These are phyloP conservation scores for Agapanthus africanus DNA, from an alignment of 106 monocot genomes.

Conservation along the genomic window DNA sequence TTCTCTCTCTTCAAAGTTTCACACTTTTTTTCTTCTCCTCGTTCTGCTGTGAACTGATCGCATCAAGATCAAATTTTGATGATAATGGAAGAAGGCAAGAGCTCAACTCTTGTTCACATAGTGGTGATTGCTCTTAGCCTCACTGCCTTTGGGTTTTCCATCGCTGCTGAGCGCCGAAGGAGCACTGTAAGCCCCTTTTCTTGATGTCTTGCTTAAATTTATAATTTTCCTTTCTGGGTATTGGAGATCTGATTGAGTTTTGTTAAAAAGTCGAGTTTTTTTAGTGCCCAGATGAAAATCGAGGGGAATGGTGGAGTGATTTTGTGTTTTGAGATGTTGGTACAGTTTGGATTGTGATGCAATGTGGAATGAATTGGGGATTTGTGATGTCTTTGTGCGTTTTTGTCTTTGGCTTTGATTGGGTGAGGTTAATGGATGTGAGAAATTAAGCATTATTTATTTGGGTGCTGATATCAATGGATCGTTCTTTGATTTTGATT, in stretches of 20 bases:
- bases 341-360: neutral
- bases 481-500: too few species aligned
- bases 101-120: constrained; percentile 58
- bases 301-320: too few species aligned
- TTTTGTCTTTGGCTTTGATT: neutral
- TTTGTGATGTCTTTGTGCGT: neutral
- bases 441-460: too few species aligned
- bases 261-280: too few species aligned
- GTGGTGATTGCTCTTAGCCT: constrained; percentile 58
- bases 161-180: constrained; percentile 65
- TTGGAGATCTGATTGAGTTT: too few species aligned
- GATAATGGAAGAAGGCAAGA: constrained; percentile 41
- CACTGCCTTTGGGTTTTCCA: constrained; percentile 66
- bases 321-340: too few species aligned
- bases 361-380: neutral
- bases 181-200: constrained; percentile 40
- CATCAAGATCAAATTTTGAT: neutral
- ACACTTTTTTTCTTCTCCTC: neutral
- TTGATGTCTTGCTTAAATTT: too few species aligned
- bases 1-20: neutral
- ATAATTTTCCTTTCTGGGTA: neutral
- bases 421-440: too few species aligned
- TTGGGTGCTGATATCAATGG: too few species aligned
- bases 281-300: too few species aligned
- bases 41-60: neutral